These are phyloP conservation scores for Murraya koenigii DNA, from an alignment of 345 rosid genomes.

Conservation along the genomic window DNA sequence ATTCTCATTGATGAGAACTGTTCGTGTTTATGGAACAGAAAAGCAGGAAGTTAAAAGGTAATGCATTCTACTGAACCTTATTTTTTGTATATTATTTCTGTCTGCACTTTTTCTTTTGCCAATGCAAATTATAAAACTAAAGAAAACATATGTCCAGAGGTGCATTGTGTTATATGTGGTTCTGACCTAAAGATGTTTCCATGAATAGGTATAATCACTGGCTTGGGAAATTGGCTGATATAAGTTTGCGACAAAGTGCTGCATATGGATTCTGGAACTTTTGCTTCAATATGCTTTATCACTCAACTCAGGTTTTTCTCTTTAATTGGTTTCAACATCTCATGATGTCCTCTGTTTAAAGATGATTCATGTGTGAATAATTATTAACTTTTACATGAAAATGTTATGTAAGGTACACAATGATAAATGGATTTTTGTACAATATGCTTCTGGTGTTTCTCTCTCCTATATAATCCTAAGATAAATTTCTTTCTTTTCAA, in stretches of 20 bases:
- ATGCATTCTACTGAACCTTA: neutral
- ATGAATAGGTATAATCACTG: conserved; percentile 65
- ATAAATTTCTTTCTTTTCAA: conserved; percentile 1
- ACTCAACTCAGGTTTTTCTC: conserved; percentile 77
- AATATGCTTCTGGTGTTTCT: neutral
- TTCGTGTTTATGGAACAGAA: conserved; percentile 95
- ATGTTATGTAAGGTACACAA: neutral
- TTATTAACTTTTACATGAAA: neutral
- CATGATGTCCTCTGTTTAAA: neutral
- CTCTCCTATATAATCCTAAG: neutral
- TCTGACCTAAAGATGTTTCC: conserved; percentile 12
- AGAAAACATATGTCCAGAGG: neutral
- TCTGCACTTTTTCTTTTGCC: conserved; percentile 9
- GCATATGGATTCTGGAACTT: conserved; percentile 95
- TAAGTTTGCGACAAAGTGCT: conserved; percentile 94
- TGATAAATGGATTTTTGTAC: neutral
- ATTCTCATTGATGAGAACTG: conserved; percentile 92
- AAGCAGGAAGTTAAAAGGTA: conserved; percentile 72
- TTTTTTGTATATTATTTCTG: conserved; percentile 4
- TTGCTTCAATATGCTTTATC: conserved; percentile 87
- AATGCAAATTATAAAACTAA: neutral
- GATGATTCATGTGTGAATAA: neutral
- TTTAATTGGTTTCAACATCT: conserved; percentile 4
- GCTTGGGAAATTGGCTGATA: conserved; percentile 76
- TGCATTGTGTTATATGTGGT: conserved; percentile 11